These are phyloP conservation scores for Chaetoceros tenuissimus DNA, from an alignment of 108 stramenopile genomes.

Conservation along the genomic window DNA sequence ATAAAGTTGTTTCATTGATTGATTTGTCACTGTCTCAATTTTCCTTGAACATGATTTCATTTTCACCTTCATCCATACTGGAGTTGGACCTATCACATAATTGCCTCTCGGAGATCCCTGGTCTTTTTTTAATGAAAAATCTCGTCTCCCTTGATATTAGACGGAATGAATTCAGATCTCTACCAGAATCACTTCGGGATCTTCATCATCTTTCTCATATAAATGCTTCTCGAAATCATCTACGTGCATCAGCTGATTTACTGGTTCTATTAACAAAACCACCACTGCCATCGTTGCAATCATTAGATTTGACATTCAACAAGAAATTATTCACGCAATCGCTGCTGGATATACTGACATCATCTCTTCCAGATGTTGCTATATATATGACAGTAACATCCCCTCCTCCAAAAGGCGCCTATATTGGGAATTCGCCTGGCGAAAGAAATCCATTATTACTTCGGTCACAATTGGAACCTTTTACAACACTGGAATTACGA, in stretches of 20 bases:
- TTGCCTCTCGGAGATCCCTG: slow-evolving; percentile 17
- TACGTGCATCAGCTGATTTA: slow-evolving; percentile 25
- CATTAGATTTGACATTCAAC: slow-evolving; percentile 44
- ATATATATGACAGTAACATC: neutral
- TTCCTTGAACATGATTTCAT: too few relatives aligned
- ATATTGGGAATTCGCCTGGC: slow-evolving; percentile 27
- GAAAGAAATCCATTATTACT: slow-evolving; percentile 49
- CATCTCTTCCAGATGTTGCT: slow-evolving; percentile 6
- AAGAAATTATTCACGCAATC: slow-evolving; percentile 35
- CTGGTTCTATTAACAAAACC: slow-evolving; percentile 22
- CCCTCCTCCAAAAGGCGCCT: neutral
- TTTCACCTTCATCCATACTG: too few relatives aligned
- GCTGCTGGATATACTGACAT: slow-evolving; percentile 13
- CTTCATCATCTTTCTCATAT: slow-evolving; percentile 23
- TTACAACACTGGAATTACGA: slow-evolving; percentile 34
- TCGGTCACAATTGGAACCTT: slow-evolving; percentile 54
- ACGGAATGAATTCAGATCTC: slow-evolving; percentile 25
- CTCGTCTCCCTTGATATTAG: slow-evolving; percentile 27
- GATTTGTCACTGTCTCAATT: too few relatives aligned
- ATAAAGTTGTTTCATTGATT: too few relatives aligned
- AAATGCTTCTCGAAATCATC: slow-evolving; percentile 29
- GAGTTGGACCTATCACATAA: slow-evolving; percentile 36
- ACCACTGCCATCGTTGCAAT: slow-evolving; percentile 19
- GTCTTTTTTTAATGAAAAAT: slow-evolving; percentile 13
- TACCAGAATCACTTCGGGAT: slow-evolving; percentile 24